Evolutionary conservation across 768 basidiomycete species (phyloP).

Genomic region (Tylopilus sp.): DNA sequence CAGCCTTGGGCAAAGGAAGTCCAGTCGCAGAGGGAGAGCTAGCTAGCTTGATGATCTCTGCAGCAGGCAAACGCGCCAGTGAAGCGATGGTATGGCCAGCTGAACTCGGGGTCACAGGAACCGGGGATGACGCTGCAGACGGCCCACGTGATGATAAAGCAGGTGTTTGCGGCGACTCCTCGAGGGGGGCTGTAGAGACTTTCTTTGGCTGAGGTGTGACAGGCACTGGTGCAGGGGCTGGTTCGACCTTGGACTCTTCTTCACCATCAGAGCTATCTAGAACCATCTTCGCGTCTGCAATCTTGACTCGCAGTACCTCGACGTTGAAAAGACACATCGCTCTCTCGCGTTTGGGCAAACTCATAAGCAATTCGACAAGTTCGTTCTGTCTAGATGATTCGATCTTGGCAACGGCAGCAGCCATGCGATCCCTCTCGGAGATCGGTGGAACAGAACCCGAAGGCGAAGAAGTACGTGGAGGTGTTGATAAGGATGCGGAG

Average conservation of each 20-base stretch:
- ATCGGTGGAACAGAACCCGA: slow-evolving; percentile 55
- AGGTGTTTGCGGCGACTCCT: slow-evolving; percentile 67
- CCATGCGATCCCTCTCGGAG: slow-evolving; percentile 75
- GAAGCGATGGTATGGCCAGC: slow-evolving; percentile 59
- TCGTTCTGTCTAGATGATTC: slow-evolving; percentile 59
- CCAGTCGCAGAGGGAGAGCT: slow-evolving; percentile 43
- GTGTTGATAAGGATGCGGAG: slow-evolving; percentile 70
- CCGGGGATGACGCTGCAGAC: slow-evolving; percentile 67
- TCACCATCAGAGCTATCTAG: slow-evolving; percentile 70
- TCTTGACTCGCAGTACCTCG: slow-evolving; percentile 72
- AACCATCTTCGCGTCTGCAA: slow-evolving; percentile 79
- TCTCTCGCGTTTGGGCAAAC: slow-evolving; percentile 82
- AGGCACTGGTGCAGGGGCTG: slow-evolving; percentile 35
- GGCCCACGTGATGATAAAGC: slow-evolving; percentile 73
- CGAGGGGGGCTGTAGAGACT: slow-evolving; percentile 34
- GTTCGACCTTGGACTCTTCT: slow-evolving; percentile 34
- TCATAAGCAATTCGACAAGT: slow-evolving; percentile 78
- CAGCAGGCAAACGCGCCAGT: slow-evolving; percentile 70
- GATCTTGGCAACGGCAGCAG: slow-evolving; percentile 59
- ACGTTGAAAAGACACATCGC: slow-evolving; percentile 89
- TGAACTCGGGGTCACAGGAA: slow-evolving; percentile 57
- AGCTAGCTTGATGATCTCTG: slow-evolving; percentile 69
- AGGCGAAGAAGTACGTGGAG: slow-evolving; percentile 82
- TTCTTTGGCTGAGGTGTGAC: slow-evolving; percentile 67
- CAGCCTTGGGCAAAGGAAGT: slow-evolving; percentile 65